A percentile compares a stretch with the other conserved stretches of the same genome.
Conservation (phyloP, 139 green algal genomes). For the Yamagishiella unicocca region DNA sequence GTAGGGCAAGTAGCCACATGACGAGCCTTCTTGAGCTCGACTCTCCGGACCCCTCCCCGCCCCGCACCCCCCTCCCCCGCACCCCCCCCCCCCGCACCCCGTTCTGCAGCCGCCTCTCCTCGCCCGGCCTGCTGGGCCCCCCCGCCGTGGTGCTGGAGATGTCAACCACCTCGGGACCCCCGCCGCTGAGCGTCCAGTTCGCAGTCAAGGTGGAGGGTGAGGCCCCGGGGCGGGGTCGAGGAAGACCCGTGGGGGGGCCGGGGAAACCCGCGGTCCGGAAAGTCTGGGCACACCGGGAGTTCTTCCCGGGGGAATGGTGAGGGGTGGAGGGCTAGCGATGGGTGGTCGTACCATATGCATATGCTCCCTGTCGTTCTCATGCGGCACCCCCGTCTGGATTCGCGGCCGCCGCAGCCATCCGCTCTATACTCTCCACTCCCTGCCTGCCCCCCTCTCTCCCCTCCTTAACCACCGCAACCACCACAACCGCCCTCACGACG, state of each 20-base stretch:
- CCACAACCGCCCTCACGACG: neutral
- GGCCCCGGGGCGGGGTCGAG: too few relatives aligned
- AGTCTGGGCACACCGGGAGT: neutral
- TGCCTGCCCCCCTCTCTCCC: neutral
- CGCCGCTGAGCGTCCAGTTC: conserved; percentile 30
- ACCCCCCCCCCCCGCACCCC: too few relatives aligned
- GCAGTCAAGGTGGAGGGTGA: neutral
- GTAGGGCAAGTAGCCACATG: too few relatives aligned
- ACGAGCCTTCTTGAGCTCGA: too few relatives aligned
- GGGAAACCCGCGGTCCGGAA: too few relatives aligned
- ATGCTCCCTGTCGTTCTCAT: too few relatives aligned
- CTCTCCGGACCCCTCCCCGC: too few relatives aligned
- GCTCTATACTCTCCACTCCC: neutral
- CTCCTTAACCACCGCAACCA: neutral
- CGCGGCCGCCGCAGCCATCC: too few relatives aligned
- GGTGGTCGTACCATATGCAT: neutral
- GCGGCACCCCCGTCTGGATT: too few relatives aligned
- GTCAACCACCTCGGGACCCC: neutral
- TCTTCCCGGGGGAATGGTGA: neutral
- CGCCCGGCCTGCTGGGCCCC: neutral
- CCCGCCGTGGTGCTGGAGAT: neutral
- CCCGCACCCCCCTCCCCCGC: too few relatives aligned
- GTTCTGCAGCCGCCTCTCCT: too few relatives aligned
- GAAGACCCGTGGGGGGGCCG: too few relatives aligned
- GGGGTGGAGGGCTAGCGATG: neutral